Percentiles rank a stretch among this genome's conserved stretches.
These are phyloP conservation scores for Pythium dissimile DNA, from an alignment of 352 stramenopile species.

Conservation along the genomic window DNA sequence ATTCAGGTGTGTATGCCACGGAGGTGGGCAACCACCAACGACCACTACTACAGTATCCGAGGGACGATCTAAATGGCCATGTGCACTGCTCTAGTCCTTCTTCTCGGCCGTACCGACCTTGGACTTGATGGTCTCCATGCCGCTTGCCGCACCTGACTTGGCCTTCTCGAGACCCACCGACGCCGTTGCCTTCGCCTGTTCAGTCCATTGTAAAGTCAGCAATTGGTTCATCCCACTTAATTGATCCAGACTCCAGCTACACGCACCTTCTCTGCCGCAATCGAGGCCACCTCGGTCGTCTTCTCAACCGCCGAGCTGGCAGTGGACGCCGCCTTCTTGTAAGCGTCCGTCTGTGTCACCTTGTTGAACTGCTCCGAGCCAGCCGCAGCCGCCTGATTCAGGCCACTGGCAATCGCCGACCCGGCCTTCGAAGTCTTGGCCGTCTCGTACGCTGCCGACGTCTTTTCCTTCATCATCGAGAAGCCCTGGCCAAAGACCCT, in stretches of 20 bases:
- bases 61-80: neutral
- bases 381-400: conserved; percentile 57
- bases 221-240: conserved; percentile 3
- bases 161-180: conserved; percentile 71
- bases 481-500: conserved; percentile 71
- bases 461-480: conserved; percentile 73
- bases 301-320: conserved; percentile 57
- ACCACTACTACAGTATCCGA: conserved; percentile 4
- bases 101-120: conserved; percentile 56
- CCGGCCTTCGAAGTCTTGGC: conserved; percentile 79
- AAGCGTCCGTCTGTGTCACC: conserved; percentile 81
- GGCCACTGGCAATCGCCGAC: conserved; percentile 53
- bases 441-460: conserved; percentile 57
- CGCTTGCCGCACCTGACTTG: conserved; percentile 65
- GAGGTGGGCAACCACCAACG: neutral
- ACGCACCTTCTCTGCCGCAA: conserved; percentile 63
- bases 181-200: conserved; percentile 57
- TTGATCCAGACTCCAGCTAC: neutral
- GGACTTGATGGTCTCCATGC: conserved; percentile 75
- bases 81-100: conserved; percentile 37
- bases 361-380: conserved; percentile 76
- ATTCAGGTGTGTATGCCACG: conserved; percentile 6
- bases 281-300: conserved; percentile 62
- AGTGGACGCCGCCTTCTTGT: conserved; percentile 75
- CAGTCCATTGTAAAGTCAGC: neutral